Conservation (phyloP, 768 basidiomycete species). For the Suillus subalutaceus region DNA sequence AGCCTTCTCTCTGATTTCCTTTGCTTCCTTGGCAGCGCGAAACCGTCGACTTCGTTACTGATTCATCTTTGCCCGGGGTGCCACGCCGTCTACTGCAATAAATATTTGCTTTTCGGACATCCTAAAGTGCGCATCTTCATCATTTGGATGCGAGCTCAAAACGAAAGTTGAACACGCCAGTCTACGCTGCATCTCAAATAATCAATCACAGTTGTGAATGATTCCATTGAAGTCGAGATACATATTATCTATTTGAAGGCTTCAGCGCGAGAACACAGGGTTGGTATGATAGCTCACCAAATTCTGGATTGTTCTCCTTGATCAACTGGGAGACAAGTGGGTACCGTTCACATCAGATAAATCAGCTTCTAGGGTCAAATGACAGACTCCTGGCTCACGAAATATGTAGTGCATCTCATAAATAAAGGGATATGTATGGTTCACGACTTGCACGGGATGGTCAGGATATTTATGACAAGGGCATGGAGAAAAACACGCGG, state of each 20-base stretch:
- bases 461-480: no score
- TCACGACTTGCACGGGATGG: no score
- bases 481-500: no score
- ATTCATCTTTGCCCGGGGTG: conserved; percentile 98
- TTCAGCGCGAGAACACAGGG: conserved; percentile 15
- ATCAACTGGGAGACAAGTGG: conserved; percentile 97
- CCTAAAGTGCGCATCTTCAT: conserved; percentile 94
- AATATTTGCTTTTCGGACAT: conserved; percentile 97
- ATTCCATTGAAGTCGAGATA: conserved; percentile 96
- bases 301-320: conserved; percentile 97
- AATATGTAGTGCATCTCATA: conserved; percentile 47
- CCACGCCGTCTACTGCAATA: conserved; percentile 98
- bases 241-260: conserved; percentile 64
- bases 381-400: conserved; percentile 56
- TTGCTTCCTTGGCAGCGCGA: conserved; percentile 91
- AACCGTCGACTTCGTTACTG: conserved; percentile 95
- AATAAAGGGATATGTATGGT: no score
- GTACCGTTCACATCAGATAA: conserved; percentile 78
- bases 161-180: conserved; percentile 5
- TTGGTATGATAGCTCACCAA: conserved; percentile 55
- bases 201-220: conserved; percentile 71
- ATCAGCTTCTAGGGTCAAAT: conserved; percentile 16
- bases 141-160: conserved; percentile 91
- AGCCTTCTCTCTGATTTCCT: conserved; percentile 85
- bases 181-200: background rate